phyloP scores from a whole-genome alignment of 179 eudicot species.

The Kewa caespitosa region DNA sequence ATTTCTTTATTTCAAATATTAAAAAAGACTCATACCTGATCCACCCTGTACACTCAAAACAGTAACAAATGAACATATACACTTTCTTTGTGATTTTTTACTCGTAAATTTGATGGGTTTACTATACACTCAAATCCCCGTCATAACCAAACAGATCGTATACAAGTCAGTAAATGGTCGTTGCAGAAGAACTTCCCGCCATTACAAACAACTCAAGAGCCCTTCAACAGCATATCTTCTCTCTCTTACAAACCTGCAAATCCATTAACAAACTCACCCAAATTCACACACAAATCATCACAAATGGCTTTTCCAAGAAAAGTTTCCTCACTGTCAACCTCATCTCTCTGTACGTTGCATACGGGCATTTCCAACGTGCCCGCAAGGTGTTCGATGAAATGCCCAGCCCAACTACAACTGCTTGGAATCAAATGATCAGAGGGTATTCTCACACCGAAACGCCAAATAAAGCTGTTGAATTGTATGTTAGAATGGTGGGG shows the following conservation, averaged over 20 bases:
- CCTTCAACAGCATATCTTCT: slow-evolving; percentile 48
- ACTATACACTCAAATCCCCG: no score
- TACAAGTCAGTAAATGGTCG: background rate
- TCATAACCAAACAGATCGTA: background rate
- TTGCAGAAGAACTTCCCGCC: slow-evolving; percentile 33
- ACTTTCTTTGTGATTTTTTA: no score
- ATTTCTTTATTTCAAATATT: no score
- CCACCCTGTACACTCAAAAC: no score
- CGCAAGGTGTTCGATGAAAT: slow-evolving; percentile 36
- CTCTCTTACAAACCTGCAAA: slow-evolving; percentile 41
- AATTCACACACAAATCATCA: slow-evolving; percentile 59
- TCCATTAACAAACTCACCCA: slow-evolving; percentile 34
- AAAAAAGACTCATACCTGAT: no score
- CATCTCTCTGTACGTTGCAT: slow-evolving; percentile 35
- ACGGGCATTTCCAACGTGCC: slow-evolving; percentile 35
- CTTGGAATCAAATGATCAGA: slow-evolving; percentile 64
- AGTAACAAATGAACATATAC: no score
- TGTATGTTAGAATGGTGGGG: slow-evolving; percentile 38
- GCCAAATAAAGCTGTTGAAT: slow-evolving; percentile 31
- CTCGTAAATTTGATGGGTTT: no score
- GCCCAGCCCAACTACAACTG: slow-evolving; percentile 41
- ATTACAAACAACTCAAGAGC: slow-evolving; percentile 31
- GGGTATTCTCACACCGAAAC: slow-evolving; percentile 26
- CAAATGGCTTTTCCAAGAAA: slow-evolving; percentile 46
- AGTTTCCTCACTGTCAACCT: slow-evolving; percentile 42